Conservation (phyloP, 2,329 filamentous ascomycete species). For the Nakataea oryzae region DNA sequence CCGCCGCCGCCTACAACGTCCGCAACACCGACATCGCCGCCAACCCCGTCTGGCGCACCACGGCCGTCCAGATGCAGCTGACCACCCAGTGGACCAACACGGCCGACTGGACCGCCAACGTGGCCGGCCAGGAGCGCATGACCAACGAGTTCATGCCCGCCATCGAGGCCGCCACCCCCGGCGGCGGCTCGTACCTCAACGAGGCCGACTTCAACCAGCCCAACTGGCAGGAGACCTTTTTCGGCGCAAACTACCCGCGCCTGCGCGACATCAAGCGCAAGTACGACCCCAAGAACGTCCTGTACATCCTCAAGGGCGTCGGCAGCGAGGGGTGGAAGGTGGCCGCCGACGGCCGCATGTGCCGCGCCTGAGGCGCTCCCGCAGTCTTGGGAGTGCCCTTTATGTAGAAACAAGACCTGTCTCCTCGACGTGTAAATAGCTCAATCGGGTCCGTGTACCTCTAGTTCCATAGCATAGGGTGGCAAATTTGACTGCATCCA, state of each 20-base stretch:
- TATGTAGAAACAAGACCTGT: background rate
- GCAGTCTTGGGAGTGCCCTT: no score
- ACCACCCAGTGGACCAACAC: constrained; percentile 13
- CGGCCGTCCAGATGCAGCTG: constrained; percentile 1
- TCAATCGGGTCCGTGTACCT: background rate
- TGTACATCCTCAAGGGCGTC: constrained; percentile 27
- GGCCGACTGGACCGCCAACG: constrained; percentile 15
- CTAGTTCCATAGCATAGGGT: background rate
- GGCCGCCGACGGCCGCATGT: constrained; percentile 6
- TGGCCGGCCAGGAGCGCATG: constrained; percentile 9
- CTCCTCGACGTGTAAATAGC: background rate
- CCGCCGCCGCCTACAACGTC: background rate
- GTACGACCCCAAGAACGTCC: constrained; percentile 27
- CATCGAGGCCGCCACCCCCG: constrained; percentile 13
- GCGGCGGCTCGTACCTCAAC: constrained; percentile 16
- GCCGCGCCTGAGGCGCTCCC: background rate
- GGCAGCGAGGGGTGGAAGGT: constrained; percentile 31
- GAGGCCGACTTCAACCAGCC: constrained; percentile 17
- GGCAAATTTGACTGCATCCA: background rate
- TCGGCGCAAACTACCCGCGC: constrained; percentile 22
- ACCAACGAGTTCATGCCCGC: constrained; percentile 10
- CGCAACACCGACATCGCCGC: background rate
- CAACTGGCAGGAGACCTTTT: constrained; percentile 23
- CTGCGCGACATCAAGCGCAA: constrained; percentile 27
- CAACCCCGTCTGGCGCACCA: constrained; percentile 7